Percentiles rank a stretch among this genome's conserved stretches.
Conservation (phyloP, 176 grass and related monocot species). For the Bonia amplexicaulis region DNA sequence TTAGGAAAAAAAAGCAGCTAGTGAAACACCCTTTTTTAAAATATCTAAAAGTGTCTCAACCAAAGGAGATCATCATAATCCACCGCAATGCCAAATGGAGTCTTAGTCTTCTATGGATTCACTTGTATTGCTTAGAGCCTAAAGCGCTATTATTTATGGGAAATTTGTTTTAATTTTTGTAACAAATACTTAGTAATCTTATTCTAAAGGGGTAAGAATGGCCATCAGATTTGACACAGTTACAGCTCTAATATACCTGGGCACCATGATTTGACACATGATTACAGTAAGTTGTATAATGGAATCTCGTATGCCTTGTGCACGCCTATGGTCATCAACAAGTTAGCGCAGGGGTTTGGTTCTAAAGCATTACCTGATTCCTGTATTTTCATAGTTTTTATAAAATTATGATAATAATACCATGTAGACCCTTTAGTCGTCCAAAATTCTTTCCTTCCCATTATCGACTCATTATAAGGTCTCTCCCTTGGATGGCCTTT, state of each 20-base stretch:
- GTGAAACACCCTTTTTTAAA: background rate
- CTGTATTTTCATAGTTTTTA: background rate
- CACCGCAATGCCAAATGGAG: background rate
- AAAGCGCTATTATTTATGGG: background rate
- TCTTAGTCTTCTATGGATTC: background rate
- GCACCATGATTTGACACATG: background rate
- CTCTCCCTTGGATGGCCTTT: background rate
- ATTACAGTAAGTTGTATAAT: background rate
- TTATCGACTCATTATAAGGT: background rate
- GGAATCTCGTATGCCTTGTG: background rate
- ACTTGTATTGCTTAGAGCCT: background rate
- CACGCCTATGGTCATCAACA: background rate
- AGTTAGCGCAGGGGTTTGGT: background rate
- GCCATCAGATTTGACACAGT: background rate
- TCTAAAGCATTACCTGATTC: background rate
- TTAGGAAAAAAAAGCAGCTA: background rate
- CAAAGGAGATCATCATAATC: background rate
- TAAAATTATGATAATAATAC: background rate
- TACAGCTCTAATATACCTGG: background rate
- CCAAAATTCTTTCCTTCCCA: background rate
- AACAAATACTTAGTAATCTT: background rate
- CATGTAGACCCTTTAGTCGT: background rate
- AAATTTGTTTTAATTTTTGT: background rate
- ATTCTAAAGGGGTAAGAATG: background rate
- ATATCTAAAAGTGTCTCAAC: background rate